These are phyloP conservation scores for Boletus barrowsii DNA, from an alignment of 768 basidiomycete genomes.

Conservation along the genomic window DNA sequence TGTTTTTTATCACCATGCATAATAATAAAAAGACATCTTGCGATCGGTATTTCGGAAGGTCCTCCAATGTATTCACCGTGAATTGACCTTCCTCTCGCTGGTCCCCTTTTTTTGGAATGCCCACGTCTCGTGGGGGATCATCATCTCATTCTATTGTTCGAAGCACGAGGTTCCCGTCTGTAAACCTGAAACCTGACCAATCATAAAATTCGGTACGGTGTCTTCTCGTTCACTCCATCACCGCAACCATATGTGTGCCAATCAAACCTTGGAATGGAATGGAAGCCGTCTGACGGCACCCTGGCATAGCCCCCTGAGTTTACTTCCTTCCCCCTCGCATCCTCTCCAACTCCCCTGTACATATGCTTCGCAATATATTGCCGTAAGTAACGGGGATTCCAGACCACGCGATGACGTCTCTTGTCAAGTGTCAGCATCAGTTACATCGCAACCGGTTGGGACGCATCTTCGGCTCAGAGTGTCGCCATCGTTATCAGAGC, in stretches of 20 bases:
- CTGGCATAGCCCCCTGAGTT: background rate
- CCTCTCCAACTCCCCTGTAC: background rate
- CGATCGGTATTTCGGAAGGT: background rate
- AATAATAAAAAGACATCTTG: background rate
- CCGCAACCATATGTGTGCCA: slow-evolving; percentile 18
- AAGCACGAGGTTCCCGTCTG: slow-evolving; percentile 6
- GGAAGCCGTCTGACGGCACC: slow-evolving; percentile 17
- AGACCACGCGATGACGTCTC: background rate
- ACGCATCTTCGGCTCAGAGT: background rate
- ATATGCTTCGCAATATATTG: background rate
- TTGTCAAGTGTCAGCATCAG: background rate
- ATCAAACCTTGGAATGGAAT: slow-evolving; percentile 27
- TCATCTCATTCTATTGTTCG: slow-evolving; percentile 1
- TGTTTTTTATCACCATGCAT: background rate
- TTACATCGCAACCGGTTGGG: background rate
- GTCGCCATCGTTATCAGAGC: slow-evolving; percentile 10
- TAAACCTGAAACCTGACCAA: background rate
- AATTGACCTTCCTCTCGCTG: background rate
- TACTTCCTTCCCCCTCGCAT: background rate
- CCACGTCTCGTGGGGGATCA: background rate
- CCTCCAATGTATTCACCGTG: background rate
- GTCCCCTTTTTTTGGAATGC: background rate
- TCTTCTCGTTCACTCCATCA: slow-evolving; percentile 14
- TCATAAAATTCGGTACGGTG: slow-evolving; percentile 5
- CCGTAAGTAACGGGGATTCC: background rate